These are phyloP conservation scores for Serpula lacrymans DNA, from an alignment of 768 basidiomycete genomes.

Conservation along the genomic window DNA sequence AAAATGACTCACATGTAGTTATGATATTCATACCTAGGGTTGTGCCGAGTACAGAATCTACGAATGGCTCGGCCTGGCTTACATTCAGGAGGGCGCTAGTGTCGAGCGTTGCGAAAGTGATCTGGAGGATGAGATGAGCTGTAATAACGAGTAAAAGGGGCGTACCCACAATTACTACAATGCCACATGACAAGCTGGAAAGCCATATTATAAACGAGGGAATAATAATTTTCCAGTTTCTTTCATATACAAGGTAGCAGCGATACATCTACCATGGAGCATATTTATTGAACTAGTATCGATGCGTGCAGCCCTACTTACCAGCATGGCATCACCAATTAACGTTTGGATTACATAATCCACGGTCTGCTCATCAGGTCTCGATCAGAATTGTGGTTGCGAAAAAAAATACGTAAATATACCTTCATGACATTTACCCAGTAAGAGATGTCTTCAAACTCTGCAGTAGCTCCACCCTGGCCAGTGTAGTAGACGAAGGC, in stretches of 20 bases:
- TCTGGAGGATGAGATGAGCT: not conserved
- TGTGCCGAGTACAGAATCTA: constrained; percentile 33
- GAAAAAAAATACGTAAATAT: too few relatives aligned
- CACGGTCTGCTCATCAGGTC: too few relatives aligned
- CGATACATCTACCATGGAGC: too few relatives aligned
- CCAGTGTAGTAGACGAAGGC: constrained; percentile 36
- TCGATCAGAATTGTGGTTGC: too few relatives aligned
- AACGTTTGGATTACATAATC: constrained; percentile 40
- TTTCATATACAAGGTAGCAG: too few relatives aligned
- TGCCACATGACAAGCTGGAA: too few relatives aligned
- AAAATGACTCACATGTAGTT: constrained; percentile 30
- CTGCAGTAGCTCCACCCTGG: constrained; percentile 32
- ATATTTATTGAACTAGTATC: constrained; percentile 38
- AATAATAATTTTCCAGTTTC: constrained; percentile 27
- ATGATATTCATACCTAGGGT: constrained; percentile 35
- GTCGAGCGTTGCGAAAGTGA: constrained; percentile 20
- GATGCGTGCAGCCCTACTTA: constrained; percentile 32
- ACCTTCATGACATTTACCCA: constrained; percentile 43
- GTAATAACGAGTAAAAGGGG: constrained; percentile 17
- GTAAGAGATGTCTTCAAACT: constrained; percentile 32
- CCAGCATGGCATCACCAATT: constrained; percentile 41
- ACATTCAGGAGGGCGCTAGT: constrained; percentile 26
- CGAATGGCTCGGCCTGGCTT: constrained; percentile 30
- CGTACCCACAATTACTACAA: constrained; percentile 34
- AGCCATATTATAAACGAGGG: constrained; percentile 32